phyloP scores from a whole-genome alignment of 106 monocot species.

The Triglochin maritima region DNA sequence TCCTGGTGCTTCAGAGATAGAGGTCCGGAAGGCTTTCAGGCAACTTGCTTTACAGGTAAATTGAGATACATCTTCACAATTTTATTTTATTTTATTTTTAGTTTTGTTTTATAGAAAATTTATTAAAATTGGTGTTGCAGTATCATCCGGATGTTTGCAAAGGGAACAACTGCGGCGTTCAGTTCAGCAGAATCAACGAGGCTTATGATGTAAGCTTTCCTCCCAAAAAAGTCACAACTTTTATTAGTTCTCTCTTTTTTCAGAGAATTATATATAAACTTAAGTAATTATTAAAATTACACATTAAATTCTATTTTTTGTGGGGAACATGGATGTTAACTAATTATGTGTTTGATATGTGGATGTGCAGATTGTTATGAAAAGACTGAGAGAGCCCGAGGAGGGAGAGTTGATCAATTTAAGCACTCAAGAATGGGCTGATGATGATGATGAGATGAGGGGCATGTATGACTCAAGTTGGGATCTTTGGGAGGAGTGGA shows the following conservation, averaged over 20 bases:
- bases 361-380: conserved; percentile 54
- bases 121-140: conserved; percentile 16
- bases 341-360: too few relatives aligned
- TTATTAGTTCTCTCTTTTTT: not conserved
- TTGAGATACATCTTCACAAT: too few relatives aligned
- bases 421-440: conserved; percentile 5
- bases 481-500: conserved; percentile 84
- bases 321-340: too few relatives aligned
- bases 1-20: conserved; percentile 73
- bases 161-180: conserved; percentile 53
- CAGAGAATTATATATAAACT: not conserved
- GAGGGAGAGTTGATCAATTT: conserved; percentile 15
- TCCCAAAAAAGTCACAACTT: too few relatives aligned
- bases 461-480: conserved; percentile 47
- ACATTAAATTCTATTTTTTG: too few relatives aligned
- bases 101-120: too few relatives aligned
- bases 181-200: conserved; percentile 75
- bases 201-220: conserved; percentile 86
- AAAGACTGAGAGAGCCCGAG: conserved; percentile 31
- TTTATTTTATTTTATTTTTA: too few relatives aligned
- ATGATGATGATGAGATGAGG: conserved; percentile 29
- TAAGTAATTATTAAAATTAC: too few relatives aligned
- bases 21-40: conserved; percentile 79
- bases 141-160: conserved; percentile 97
- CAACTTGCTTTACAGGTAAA: conserved; percentile 37